Evolutionary conservation across 495 filamentous ascomycete genomes (phyloP).

Genomic region (Penicillium maclennaniae): DNA sequence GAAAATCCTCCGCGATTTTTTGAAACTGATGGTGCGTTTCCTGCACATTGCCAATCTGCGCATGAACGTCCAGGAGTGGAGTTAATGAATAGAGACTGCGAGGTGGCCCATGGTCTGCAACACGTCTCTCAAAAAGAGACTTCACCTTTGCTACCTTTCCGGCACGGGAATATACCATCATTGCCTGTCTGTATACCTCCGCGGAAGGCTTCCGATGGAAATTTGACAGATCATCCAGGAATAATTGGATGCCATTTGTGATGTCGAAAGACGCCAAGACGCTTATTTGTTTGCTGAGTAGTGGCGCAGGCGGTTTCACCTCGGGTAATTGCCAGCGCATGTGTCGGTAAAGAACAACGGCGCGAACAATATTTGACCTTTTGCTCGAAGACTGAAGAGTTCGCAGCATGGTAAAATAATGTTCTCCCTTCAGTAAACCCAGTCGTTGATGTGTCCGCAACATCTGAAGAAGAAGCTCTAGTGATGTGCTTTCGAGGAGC

Average conservation of each 20-base stretch:
- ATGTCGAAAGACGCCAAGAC: conserved; percentile 25
- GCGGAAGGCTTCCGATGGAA: conserved; percentile 27
- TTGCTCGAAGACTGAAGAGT: conserved; percentile 22
- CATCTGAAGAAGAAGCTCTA: conserved; percentile 27
- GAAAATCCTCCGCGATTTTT: conserved; percentile 49
- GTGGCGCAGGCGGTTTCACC: conserved; percentile 11
- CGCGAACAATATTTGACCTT: conserved; percentile 23
- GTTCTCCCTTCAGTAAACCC: conserved; percentile 13
- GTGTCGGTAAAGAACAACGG: conserved; percentile 40
- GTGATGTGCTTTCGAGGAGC: conserved; percentile 20
- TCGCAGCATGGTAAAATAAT: conserved; percentile 30
- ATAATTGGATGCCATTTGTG: conserved; percentile 32
- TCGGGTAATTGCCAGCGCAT: conserved; percentile 30
- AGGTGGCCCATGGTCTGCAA: conserved; percentile 36
- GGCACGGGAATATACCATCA: conserved; percentile 29
- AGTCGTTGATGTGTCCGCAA: conserved; percentile 22
- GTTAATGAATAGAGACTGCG: conserved; percentile 31
- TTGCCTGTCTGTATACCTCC: conserved; percentile 28
- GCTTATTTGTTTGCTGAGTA: conserved; percentile 24
- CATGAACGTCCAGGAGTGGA: conserved; percentile 62
- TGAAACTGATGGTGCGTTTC: conserved; percentile 58
- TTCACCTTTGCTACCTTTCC: conserved; percentile 30
- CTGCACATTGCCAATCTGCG: conserved; percentile 56
- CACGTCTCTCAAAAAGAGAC: conserved; percentile 30
- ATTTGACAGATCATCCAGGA: conserved; percentile 52